Conservation (phyloP, 148 eudicot species). For the Amaranthus hypochondriacus region DNA sequence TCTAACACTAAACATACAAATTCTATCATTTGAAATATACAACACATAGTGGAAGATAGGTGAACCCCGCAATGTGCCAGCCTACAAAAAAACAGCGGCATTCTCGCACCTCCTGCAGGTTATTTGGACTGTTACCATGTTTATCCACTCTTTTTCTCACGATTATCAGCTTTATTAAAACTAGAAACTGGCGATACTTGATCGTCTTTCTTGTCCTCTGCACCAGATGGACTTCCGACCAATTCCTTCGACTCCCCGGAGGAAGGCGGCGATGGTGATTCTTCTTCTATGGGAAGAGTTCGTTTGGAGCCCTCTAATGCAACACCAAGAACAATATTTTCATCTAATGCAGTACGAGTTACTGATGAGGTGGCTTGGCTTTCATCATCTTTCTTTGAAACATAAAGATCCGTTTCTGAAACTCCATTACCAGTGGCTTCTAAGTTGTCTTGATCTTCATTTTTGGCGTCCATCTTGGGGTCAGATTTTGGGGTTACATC, state of each 20-base stretch:
- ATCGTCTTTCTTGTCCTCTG: conserved; percentile 28
- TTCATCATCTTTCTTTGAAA: conserved; percentile 30
- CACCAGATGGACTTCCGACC: conserved; percentile 21
- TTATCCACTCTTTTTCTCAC: conserved; percentile 23
- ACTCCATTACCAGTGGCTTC: conserved; percentile 28
- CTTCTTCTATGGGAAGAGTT: conserved; percentile 89
- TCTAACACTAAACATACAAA: neutral
- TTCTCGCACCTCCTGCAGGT: conserved; percentile 13
- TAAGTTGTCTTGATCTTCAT: conserved; percentile 20
- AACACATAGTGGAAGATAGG: neutral
- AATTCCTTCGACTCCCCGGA: conserved; percentile 43
- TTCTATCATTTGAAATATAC: conserved; percentile 2
- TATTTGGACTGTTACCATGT: neutral
- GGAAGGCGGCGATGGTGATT: conserved; percentile 27
- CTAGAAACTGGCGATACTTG: conserved; percentile 18
- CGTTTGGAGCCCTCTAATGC: conserved; percentile 93
- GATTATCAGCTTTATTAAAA: conserved; percentile 15
- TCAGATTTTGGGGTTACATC: conserved; percentile 24
- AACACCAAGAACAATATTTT: conserved; percentile 87
- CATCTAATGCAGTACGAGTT: conserved; percentile 59
- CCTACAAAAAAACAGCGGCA: conserved; percentile 14
- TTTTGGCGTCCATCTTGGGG: conserved; percentile 29
- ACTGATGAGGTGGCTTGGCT: conserved; percentile 23
- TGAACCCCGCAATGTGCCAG: conserved; percentile 13
- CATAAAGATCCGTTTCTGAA: conserved; percentile 31